Evolutionary conservation across 2,329 filamentous ascomycete species (phyloP), one percentile per base, ranked within the genome.

Genomic region (Cercospora sojina): DNA sequence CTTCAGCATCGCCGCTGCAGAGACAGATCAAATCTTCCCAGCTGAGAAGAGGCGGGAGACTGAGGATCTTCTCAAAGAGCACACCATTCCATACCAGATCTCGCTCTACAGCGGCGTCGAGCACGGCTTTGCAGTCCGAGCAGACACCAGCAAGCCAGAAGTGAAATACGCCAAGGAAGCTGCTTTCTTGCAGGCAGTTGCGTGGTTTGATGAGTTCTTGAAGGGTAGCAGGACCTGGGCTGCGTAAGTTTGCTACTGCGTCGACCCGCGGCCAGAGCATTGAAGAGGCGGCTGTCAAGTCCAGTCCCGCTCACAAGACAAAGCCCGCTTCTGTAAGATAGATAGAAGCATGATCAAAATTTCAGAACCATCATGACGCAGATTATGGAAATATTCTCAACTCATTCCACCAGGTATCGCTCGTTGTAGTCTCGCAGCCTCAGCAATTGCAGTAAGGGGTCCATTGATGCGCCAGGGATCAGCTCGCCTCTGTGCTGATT

Each of bases 41-140:
- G 75, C 82, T 1, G 81, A 83, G 27, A 83, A 85, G 73, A 83
- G 89, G 38, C 78, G 83, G 69, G 79, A 83, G 73, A 84, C 86
- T 3, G 89, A 91, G 77, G 83, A 83, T 27, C 83, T 90, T 29
- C 82, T 92, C 51, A 74, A 77, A 32, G 79, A 83, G 61, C 84
- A 83, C 29, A 79, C 78, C 2, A 78, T 83, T 7, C 86, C 86
- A 23, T 95, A 91, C 80, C 91, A 96, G 80, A 90, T 95, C 77
- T 91, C 85, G 77, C 82, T 96, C 8, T 95, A 86, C 82, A 87
- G 86, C 2, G 87, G 87, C 63, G 87, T 91, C 31, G 79, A 80
- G 64, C 92, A 96, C 77, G 92, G 92, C 0, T 96, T 95, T 74
- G 83, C 88, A 8, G 88, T 93, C 2, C 86, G 91, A 64, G 84